A percentile compares a stretch with the other conserved stretches of the same genome.
phyloP scores from a whole-genome alignment of 2,329 filamentous ascomycete genomes.

The Alternaria postmessia region DNA sequence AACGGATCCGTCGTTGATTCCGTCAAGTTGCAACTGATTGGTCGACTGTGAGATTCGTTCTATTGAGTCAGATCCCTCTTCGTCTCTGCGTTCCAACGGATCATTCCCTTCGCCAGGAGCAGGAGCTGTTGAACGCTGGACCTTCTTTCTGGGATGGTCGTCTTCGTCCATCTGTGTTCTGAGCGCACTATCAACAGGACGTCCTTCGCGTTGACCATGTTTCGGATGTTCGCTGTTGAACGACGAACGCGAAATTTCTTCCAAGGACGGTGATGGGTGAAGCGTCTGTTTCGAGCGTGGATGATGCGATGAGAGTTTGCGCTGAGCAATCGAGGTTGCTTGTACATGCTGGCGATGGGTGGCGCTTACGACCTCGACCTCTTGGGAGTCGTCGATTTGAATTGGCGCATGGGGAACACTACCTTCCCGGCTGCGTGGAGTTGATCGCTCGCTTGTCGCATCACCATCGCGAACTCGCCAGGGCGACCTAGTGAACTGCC shows the following conservation, averaged over 20 bases:
- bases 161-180: not conserved
- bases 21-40: slow-evolving; percentile 15
- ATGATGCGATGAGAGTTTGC: not conserved
- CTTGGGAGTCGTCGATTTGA: slow-evolving; percentile 40
- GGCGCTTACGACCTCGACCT: slow-evolving; percentile 3
- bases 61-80: slow-evolving; percentile 5
- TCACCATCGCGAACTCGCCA: not conserved
- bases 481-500: not conserved
- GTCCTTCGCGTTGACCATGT: not conserved
- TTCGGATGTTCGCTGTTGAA: not conserved
- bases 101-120: not conserved
- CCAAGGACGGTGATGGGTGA: slow-evolving; percentile 7
- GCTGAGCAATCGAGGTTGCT: not conserved
- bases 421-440: slow-evolving; percentile 14
- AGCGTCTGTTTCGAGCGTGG: not conserved
- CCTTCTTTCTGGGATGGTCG: not conserved
- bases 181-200: not conserved
- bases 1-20: not conserved
- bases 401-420: slow-evolving; percentile 31
- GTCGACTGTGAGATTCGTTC: slow-evolving; percentile 16
- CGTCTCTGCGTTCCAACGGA: not conserved
- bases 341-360: slow-evolving; percentile 1
- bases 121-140: not conserved
- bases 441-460: not conserved
- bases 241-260: slow-evolving; percentile 8